Base-by-base conservation (phyloP, 208 protist genomes). In the Trypanosoma boissoni region DNA sequence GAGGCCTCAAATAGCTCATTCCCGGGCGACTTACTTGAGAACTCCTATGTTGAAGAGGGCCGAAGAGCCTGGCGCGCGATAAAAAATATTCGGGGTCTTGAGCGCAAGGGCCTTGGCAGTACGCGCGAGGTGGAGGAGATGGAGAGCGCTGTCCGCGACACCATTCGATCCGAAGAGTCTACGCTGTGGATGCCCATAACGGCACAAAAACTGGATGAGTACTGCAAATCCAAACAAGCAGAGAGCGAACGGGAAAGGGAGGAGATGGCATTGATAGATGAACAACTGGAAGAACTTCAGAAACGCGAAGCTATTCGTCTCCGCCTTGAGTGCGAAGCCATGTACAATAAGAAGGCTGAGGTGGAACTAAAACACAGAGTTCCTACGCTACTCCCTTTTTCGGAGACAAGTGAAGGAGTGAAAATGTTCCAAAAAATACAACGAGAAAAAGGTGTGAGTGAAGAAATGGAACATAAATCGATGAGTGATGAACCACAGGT, bases 151-250 rank as follows among this genome's bases (percentile, higher is more conserved):
- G 63, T 37, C 5, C 76, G 77, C 20, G 57, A 68, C 29, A 62
- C 69, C 12, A 66, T 91, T 26, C 62, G 76, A 27, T 64, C 55
- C 0, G 74, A 76, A 49, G 77, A 88, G 58, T 42, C 71, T 3
- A 24, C 54, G 14, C 53, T 46, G 31, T 80, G 74, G 74, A 43
- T 80, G 59, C 60, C 74, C n/a, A 52, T 87, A 6, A 53, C 72
- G 0, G 50, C 57, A 4, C 48, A 51, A 2, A 27, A 23, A 9
- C 59, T 87, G 29, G 76, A 86, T 27, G 68, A 64, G 5, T 28
- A 68, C 4, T 75, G 80, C 55, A 60, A 68, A 0, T 76, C 74
- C n/a, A 44, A 51, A 29, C 34, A 67, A 5, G 50, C 20, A 21
- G 41, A 44, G 5, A 50, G 65, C 2, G 9, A 45, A 23, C 64